These are phyloP conservation scores for Ceratocystis harringtonii DNA, from an alignment of 2,329 filamentous ascomycete genomes.

Conservation along the genomic window DNA sequence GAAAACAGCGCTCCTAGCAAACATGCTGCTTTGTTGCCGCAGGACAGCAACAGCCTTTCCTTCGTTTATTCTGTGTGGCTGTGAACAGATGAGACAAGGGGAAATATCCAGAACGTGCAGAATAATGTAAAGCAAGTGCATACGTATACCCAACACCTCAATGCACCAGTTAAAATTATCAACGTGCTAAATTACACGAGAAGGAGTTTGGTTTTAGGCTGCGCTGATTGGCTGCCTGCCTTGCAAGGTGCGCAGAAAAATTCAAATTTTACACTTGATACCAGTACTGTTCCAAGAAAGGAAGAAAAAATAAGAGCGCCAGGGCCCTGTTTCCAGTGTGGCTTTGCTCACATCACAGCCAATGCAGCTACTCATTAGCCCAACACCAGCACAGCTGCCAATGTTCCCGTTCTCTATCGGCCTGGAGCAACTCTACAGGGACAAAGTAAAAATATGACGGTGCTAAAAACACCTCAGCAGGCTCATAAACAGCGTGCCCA, in stretches of 20 bases:
- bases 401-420: not conserved
- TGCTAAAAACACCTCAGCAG: not conserved
- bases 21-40: not conserved
- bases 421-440: not conserved
- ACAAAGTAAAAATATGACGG: not conserved
- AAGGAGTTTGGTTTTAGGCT: not conserved
- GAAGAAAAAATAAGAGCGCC: not conserved
- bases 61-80: not conserved
- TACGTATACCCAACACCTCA: not conserved
- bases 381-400: not conserved
- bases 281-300: not conserved
- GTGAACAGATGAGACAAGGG: constrained; percentile 4
- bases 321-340: not conserved
- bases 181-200: not conserved
- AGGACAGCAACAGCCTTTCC: not conserved
- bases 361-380: not conserved
- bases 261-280: not conserved
- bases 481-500: not conserved
- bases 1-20: not conserved
- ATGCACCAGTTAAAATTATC: not conserved
- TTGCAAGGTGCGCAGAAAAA: not conserved
- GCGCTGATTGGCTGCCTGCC: not conserved
- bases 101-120: not conserved
- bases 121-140: not conserved
- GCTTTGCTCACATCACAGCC: constrained; percentile 1